These are phyloP conservation scores for Panicum virgatum DNA, from an alignment of 202 grass and related monocot genomes.

Conservation along the genomic window DNA sequence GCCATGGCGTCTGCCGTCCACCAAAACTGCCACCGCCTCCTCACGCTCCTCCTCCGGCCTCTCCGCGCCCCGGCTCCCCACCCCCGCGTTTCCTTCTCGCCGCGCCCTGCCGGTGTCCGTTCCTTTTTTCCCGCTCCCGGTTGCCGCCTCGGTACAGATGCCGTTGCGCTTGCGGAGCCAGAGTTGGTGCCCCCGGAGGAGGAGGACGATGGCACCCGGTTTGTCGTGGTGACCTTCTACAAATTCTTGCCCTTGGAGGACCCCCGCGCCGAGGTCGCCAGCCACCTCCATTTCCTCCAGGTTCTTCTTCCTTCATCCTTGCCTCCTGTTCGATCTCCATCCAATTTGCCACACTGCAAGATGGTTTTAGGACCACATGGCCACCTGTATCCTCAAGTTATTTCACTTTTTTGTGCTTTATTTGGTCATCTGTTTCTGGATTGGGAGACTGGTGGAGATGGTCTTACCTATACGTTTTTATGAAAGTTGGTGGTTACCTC, in stretches of 20 bases:
- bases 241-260: slow-evolving; percentile 74
- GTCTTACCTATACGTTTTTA: too few species aligned
- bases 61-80: neutral
- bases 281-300: slow-evolving; percentile 83
- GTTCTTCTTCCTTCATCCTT: slow-evolving; percentile 31
- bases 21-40: neutral
- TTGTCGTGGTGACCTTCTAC: slow-evolving; percentile 84
- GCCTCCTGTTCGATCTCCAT: neutral
- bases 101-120: neutral
- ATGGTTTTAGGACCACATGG: neutral
- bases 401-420: neutral
- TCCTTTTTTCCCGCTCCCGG: slow-evolving; percentile 7
- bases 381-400: neutral
- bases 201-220: slow-evolving; percentile 30
- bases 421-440: neutral
- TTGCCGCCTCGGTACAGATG: slow-evolving; percentile 15
- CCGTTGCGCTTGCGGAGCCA: neutral
- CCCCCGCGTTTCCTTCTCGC: slow-evolving; percentile 9
- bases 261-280: slow-evolving; percentile 61
- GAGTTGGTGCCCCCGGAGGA: neutral
- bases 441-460: too few species aligned
- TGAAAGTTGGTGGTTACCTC: too few species aligned
- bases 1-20: slow-evolving; percentile 42
- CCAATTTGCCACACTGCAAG: neutral
- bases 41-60: slow-evolving; percentile 15